A percentile compares a stretch with the other conserved stretches of the same genome.
phyloP scores from a whole-genome alignment of 1,284 basidiomycete species.

The Trichosporon sp. region DNA sequence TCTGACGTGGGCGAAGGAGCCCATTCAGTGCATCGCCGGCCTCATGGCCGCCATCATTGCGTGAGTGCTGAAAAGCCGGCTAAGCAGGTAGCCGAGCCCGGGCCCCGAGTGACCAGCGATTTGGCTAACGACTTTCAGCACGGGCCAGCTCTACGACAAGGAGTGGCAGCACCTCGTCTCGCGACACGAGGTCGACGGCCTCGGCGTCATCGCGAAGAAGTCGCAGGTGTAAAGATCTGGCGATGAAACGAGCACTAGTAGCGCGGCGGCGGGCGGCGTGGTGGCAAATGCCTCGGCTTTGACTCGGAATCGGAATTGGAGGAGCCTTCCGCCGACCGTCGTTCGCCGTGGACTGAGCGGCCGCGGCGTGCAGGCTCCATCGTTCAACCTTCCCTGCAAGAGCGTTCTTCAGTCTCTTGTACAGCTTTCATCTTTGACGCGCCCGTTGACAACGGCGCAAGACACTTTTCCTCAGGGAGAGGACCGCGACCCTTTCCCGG shows the following conservation, averaged over 20 bases:
- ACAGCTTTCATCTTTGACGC: not conserved
- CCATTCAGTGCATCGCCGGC: conserved; percentile 40
- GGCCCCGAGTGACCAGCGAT: not conserved
- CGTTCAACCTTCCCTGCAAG: not conserved
- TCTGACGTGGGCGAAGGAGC: conserved; percentile 35
- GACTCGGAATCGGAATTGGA: not conserved
- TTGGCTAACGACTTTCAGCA: conserved; percentile 50
- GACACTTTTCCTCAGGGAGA: not conserved
- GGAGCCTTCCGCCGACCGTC: too few relatives aligned
- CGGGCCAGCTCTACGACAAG: conserved; percentile 18
- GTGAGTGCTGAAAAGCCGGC: conserved; percentile 24
- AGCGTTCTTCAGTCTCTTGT: not conserved
- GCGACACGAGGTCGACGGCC: conserved; percentile 1
- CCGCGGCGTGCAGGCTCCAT: not conserved
- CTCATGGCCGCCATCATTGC: conserved; percentile 38
- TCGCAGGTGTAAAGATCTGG: not conserved
- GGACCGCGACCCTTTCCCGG: not conserved
- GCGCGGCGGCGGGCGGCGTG: not conserved
- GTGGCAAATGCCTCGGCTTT: not conserved
- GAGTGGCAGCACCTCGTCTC: conserved; percentile 8
- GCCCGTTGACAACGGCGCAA: not conserved
- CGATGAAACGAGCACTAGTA: not conserved
- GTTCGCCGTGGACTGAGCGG: not conserved
- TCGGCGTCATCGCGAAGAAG: conserved; percentile 3
- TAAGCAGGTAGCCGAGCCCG: not conserved